Evolutionary conservation across 2,329 filamentous ascomycete species (phyloP).

Genomic region (Hypoxylon sp.): DNA sequence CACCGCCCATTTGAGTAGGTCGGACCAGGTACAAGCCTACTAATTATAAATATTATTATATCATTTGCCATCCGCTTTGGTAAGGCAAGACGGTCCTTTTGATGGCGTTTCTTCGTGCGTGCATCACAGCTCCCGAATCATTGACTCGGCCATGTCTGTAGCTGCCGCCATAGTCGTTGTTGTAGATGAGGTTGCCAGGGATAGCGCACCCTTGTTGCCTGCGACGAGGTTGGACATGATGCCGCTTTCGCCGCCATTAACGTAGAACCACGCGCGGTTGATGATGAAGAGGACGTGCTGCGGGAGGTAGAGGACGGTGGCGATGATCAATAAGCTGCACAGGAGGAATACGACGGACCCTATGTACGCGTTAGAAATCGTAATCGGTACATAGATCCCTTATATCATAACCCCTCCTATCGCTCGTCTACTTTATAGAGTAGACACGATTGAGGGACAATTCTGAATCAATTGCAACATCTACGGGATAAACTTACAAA

Average conservation of each 20-base stretch:
- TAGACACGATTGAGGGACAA: neutral
- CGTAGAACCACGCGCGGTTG: constrained; percentile 94
- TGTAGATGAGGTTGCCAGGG: constrained; percentile 56
- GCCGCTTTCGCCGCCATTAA: constrained; percentile 78
- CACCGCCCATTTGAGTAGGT: constrained; percentile 31
- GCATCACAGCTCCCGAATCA: constrained; percentile 58
- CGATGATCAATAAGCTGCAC: constrained; percentile 86
- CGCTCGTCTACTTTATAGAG: neutral
- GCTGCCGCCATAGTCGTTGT: constrained; percentile 50
- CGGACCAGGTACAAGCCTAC: constrained; percentile 22
- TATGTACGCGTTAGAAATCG: constrained; percentile 57
- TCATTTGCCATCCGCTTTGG: constrained; percentile 28
- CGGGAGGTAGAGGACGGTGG: constrained; percentile 91
- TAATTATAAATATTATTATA: constrained; percentile 49
- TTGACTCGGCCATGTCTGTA: constrained; percentile 48
- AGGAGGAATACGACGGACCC: constrained; percentile 94
- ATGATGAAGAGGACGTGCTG: constrained; percentile 88
- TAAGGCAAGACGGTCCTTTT: constrained; percentile 1
- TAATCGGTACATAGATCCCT: constrained; percentile 3
- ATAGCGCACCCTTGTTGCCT: constrained; percentile 61
- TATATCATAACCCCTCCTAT: neutral
- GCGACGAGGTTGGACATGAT: constrained; percentile 55
- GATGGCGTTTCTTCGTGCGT: neutral
- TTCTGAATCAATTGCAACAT: neutral
- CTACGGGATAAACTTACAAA: constrained; percentile 76